Conservation (phyloP, 371 early-diverging fungal species). For the Rhizopus sp. region DNA sequence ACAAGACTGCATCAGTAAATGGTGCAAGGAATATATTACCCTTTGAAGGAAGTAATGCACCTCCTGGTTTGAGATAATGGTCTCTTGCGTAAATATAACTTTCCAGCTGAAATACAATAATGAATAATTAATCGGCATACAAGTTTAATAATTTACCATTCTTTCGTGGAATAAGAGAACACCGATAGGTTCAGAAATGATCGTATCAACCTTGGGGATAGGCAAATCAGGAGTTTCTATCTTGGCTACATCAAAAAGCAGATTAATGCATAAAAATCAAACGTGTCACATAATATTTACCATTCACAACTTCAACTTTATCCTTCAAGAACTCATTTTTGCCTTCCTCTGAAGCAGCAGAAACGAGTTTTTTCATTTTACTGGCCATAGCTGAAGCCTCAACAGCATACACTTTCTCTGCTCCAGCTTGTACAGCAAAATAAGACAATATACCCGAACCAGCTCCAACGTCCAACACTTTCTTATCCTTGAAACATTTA, state of each 20-base stretch:
- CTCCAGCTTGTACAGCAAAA: conserved; percentile 93
- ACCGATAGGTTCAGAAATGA: conserved; percentile 96
- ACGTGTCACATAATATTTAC: conserved; percentile 36
- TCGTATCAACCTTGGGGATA: conserved; percentile 85
- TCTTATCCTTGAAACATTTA: conserved; percentile 72
- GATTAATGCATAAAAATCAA: background rate
- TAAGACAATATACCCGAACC: conserved; percentile 94
- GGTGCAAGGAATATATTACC: conserved; percentile 92
- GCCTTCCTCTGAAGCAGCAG: conserved; percentile 52
- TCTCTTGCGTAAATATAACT: conserved; percentile 88
- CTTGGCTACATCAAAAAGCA: conserved; percentile 59
- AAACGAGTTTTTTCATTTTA: conserved; percentile 83
- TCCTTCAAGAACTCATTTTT: conserved; percentile 81
- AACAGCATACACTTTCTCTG: conserved; percentile 89
- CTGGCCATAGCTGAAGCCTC: conserved; percentile 96
- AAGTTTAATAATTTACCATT: conserved; percentile 56
- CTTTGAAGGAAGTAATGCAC: conserved; percentile 86
- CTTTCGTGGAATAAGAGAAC: conserved; percentile 95
- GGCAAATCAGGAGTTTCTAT: conserved; percentile 78
- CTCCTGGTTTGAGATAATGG: conserved; percentile 90
- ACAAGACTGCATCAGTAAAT: conserved; percentile 78
- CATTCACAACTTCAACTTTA: conserved; percentile 81
- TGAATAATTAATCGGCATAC: background rate
- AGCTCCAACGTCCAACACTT: conserved; percentile 96
- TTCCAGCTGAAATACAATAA: conserved; percentile 57